A percentile compares a stretch with the other conserved stretches of the same genome.
Evolutionary conservation across 2,329 filamentous ascomycete genomes (phyloP).

Genomic region (Pseudocercospora cruenta): DNA sequence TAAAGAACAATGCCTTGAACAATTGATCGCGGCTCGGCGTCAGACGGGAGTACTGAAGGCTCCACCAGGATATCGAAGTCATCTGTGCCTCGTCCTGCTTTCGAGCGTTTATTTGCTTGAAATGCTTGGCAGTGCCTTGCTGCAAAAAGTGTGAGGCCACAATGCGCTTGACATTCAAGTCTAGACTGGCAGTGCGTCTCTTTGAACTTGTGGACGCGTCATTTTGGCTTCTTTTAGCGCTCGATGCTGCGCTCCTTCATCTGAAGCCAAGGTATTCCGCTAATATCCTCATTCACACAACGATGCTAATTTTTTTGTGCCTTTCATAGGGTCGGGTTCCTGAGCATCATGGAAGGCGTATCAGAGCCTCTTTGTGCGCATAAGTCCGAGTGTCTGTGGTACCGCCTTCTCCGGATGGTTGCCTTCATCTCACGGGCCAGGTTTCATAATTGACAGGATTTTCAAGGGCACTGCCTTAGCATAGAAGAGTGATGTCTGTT

Average conservation of each 20-base stretch:
- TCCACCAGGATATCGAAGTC: no score
- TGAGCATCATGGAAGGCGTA: neutral
- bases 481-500: slow-evolving; percentile 42
- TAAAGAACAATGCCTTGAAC: no score
- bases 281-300: neutral
- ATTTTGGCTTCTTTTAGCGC: neutral
- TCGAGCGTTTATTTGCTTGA: no score
- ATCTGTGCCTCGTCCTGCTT: no score
- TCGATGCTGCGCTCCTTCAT: neutral
- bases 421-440: slow-evolving; percentile 1
- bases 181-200: no score
- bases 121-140: no score
- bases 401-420: neutral
- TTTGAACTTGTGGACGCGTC: no score
- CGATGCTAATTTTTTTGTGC: neutral
- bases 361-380: neutral
- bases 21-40: no score
- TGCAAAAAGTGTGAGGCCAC: no score
- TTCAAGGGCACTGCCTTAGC: slow-evolving; percentile 40
- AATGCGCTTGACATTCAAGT: no score
- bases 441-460: slow-evolving; percentile 31
- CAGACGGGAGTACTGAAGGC: no score
- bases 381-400: neutral
- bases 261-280: neutral
- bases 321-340: neutral